Evolutionary conservation across 1,284 basidiomycete genomes (phyloP).

Genomic region (Puccinia novopanici): DNA sequence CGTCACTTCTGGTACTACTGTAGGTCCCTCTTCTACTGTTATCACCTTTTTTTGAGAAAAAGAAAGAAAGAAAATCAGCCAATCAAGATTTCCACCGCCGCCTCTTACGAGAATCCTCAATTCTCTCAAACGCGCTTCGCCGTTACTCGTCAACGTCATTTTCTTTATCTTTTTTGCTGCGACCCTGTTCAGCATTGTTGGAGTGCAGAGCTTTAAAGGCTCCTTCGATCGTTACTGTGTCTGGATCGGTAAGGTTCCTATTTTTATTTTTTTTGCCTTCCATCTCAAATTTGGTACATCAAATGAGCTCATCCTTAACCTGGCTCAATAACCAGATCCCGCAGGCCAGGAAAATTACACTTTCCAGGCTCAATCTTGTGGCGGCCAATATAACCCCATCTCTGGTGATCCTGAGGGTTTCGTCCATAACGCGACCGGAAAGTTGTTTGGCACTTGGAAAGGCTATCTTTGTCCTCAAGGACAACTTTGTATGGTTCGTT

Average conservation of each 20-base stretch:
- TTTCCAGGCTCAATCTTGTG: slow-evolving; percentile 67
- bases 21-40: slow-evolving; percentile 1
- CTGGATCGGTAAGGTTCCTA: slow-evolving; percentile 57
- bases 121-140: slow-evolving; percentile 85
- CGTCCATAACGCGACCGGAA: slow-evolving; percentile 43
- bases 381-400: slow-evolving; percentile 64
- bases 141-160: slow-evolving; percentile 81
- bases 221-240: slow-evolving; percentile 69
- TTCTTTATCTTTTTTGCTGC: slow-evolving; percentile 91
- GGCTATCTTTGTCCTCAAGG: slow-evolving; percentile 59
- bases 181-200: slow-evolving; percentile 79
- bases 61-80: too few relatives aligned
- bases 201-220: slow-evolving; percentile 84
- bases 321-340: slow-evolving; percentile 59
- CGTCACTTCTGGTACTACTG: slow-evolving; percentile 86
- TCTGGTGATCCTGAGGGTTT: slow-evolving; percentile 50
- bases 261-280: neutral
- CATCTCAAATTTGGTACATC: too few relatives aligned
- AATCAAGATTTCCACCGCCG: too few relatives aligned
- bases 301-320: neutral
- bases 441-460: slow-evolving; percentile 52
- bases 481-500: slow-evolving; percentile 57
- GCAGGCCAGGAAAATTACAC: slow-evolving; percentile 58
- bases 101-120: slow-evolving; percentile 77
- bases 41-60: neutral